These are phyloP conservation scores for Ceriops zippeliana DNA, from an alignment of 345 rosid species.

Conservation along the genomic window DNA sequence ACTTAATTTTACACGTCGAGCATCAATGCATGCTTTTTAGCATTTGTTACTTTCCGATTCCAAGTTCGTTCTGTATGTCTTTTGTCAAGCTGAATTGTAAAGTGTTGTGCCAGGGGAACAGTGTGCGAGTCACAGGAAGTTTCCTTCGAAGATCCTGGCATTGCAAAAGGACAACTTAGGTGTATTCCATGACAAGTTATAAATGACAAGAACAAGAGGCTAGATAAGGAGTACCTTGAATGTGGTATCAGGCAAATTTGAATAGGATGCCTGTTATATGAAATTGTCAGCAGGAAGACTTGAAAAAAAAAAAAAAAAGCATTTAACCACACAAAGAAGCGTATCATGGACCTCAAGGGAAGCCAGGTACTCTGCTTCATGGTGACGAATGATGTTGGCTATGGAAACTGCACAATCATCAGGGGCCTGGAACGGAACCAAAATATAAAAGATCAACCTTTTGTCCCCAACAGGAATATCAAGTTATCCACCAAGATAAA, in stretches of 20 bases:
- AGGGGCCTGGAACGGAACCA: constrained; percentile 61
- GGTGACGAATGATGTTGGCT: constrained; percentile 69
- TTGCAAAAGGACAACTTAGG: neutral
- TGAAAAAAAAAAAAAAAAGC: constrained; percentile 3
- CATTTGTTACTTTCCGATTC: constrained; percentile 45
- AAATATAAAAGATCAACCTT: constrained; percentile 13
- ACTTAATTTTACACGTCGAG: no score
- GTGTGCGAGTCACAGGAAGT: constrained; percentile 92
- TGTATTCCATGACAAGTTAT: neutral
- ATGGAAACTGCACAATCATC: constrained; percentile 76
- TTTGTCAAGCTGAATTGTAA: constrained; percentile 87
- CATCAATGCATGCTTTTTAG: no score
- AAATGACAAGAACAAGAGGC: neutral
- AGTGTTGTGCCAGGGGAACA: constrained; percentile 93
- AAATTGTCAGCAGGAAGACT: constrained; percentile 10
- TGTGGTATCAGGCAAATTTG: constrained; percentile 86
- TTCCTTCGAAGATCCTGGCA: constrained; percentile 92
- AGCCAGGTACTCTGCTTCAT: constrained; percentile 81
- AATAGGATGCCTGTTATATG: constrained; percentile 70
- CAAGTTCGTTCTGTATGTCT: constrained; percentile 87
- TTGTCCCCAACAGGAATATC: neutral
- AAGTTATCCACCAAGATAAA: no score
- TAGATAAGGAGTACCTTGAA: constrained; percentile 54
- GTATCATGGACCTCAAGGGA: constrained; percentile 69
- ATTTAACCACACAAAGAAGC: constrained; percentile 5